Evolutionary conservation across 2,329 filamentous ascomycete genomes (phyloP).

Genomic region (Teratosphaeria destructans): DNA sequence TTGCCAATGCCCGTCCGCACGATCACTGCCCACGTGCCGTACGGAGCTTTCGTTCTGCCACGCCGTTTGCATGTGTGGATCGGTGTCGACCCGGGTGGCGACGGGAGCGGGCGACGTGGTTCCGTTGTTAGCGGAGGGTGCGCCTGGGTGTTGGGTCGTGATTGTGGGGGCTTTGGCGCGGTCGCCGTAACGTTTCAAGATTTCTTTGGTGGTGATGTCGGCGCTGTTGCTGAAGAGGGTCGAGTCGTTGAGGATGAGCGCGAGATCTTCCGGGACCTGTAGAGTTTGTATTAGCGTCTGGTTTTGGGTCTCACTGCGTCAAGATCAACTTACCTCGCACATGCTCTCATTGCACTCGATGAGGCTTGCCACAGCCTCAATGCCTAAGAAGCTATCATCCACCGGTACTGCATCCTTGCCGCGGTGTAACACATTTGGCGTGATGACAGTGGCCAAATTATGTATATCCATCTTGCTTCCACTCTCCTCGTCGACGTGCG

Average conservation of each 20-base stretch:
- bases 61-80: constrained; percentile 58
- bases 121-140: constrained; percentile 5
- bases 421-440: constrained; percentile 75
- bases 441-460: constrained; percentile 94
- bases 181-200: constrained; percentile 84
- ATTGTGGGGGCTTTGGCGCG: constrained; percentile 50
- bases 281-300: background rate
- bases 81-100: constrained; percentile 71
- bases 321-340: constrained; percentile 67
- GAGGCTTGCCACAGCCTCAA: constrained; percentile 81
- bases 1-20: constrained; percentile 2
- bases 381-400: constrained; percentile 86
- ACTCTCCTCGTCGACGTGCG: constrained; percentile 90
- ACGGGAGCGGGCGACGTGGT: constrained; percentile 35
- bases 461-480: constrained; percentile 99
- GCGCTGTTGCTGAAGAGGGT: constrained; percentile 69
- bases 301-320: background rate
- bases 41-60: constrained; percentile 80
- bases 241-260: constrained; percentile 74
- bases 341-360: constrained; percentile 93
- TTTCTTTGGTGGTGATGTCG: constrained; percentile 94
- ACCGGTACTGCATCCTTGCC: constrained; percentile 23
- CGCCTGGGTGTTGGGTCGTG: constrained; percentile 27
- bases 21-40: constrained; percentile 50
- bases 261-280: constrained; percentile 86